Base-by-base conservation (phyloP, 1,284 basidiomycete species). In the Ustilago vetiveriae region DNA sequence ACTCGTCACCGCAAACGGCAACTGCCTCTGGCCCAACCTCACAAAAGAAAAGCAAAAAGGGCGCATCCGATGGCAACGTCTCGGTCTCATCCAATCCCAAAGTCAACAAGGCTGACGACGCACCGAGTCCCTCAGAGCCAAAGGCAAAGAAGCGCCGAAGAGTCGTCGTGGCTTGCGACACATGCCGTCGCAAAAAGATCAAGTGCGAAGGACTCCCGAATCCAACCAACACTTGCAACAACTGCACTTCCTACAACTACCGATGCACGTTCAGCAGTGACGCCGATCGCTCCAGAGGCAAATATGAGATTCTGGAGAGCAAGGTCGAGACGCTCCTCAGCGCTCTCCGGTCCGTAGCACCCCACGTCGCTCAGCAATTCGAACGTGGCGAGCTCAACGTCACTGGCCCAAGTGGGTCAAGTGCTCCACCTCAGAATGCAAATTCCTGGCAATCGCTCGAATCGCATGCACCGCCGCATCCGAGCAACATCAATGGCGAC, bases 301-400 rank as follows among this genome's bases (percentile, higher is more conserved):
- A 75, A 33, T 78, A 76, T 62, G 76, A 78, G 53, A 78, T 78
- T 33, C 58, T 78, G n/a, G 76, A 78, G 56, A 59, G 71, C 52
- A 75, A 72, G 29, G 68, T 71, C 19, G 72, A 76, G n/a, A 75
- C 75, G 10, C 55, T 78, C 2, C 65, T 77, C 38, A 60, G 64
- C 23, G 66, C 73, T 17, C 64, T 78, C 4, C 63, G 73, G 3
- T 60, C 56, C n/a, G 75, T 75, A 10, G 72, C 73, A 7, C 76
- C 76, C 2, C 71, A 75, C 14, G 42, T 76, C 3, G 76, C 76
- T 11, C 56, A 46, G 24, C 69, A 75, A 23, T 78, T 63, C 21
- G 70, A 76, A 17, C 45, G 53, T 7, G 76, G 76, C 23, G 59
- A 76, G 44, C 74, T 78, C 56, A 66, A 62, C 26, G 54, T 64